Conservation (phyloP, 345 rosid species). For the Durio zibethinus region DNA sequence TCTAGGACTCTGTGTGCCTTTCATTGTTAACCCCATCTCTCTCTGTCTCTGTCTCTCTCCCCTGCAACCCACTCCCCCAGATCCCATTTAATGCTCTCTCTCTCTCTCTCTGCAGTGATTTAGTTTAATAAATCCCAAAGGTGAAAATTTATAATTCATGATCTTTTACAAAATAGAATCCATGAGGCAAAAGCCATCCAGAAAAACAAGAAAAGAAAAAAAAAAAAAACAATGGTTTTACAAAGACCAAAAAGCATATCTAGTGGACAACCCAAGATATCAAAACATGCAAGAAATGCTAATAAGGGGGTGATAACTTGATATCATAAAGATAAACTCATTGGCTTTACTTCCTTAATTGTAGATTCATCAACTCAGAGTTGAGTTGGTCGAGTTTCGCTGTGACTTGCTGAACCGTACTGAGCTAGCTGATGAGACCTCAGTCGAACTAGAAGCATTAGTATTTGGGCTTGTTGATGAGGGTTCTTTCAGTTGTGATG, state of each 20-base stretch:
- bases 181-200: neutral
- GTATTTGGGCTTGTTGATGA: slow-evolving; percentile 15
- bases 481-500: slow-evolving; percentile 5
- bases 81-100: slow-evolving; percentile 37
- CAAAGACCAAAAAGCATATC: slow-evolving; percentile 15
- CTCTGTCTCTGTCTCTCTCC: slow-evolving; percentile 20
- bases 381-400: slow-evolving; percentile 16
- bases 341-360: slow-evolving; percentile 16
- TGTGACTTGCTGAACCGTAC: slow-evolving; percentile 24
- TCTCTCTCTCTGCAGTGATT: slow-evolving; percentile 26
- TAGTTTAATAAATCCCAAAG: slow-evolving; percentile 12
- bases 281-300: slow-evolving; percentile 1
- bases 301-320: slow-evolving; percentile 11
- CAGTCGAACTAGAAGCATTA: slow-evolving; percentile 10
- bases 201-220: neutral
- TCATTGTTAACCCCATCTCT: slow-evolving; percentile 33
- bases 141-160: neutral
- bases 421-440: slow-evolving; percentile 10
- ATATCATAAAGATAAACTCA: slow-evolving; percentile 2
- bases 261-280: slow-evolving; percentile 14
- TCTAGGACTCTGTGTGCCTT: slow-evolving; percentile 23
- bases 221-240: slow-evolving; percentile 4
- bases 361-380: slow-evolving; percentile 36
- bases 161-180: too few species aligned
- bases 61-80: slow-evolving; percentile 39